phyloP scores from a whole-genome alignment of 768 basidiomycete genomes.

The Tricholoma furcatifolium region DNA sequence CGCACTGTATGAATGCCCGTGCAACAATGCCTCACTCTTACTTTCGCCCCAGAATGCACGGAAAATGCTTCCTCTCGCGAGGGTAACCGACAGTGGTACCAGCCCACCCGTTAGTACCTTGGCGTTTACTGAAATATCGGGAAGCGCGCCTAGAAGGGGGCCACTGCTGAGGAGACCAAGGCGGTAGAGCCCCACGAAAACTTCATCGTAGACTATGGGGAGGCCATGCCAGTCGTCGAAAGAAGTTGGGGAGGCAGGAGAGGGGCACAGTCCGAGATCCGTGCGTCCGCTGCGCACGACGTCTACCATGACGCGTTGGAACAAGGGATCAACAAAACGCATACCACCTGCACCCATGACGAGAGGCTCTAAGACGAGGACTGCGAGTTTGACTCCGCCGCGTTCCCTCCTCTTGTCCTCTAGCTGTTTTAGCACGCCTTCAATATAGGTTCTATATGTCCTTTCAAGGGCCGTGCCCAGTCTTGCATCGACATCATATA shows the following conservation, averaged over 20 bases:
- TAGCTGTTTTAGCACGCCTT: conserved; percentile 46
- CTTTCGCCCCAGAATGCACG: conserved; percentile 68
- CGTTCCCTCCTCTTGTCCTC: conserved; percentile 31
- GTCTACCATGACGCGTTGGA: conserved; percentile 87
- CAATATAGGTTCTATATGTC: conserved; percentile 62
- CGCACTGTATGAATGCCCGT: conserved; percentile 96
- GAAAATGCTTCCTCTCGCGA: conserved; percentile 81
- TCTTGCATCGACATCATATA: conserved; percentile 72
- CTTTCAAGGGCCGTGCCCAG: conserved; percentile 59
- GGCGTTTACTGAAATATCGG: conserved; percentile 90
- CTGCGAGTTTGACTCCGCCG: conserved; percentile 48
- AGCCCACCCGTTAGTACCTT: conserved; percentile 94
- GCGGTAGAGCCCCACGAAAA: conserved; percentile 91
- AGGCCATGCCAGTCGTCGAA: conserved; percentile 59
- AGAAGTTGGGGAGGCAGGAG: too few relatives aligned
- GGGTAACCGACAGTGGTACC: conserved; percentile 81
- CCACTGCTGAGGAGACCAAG: conserved; percentile 68
- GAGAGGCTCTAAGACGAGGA: conserved; percentile 87
- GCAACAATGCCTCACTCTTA: conserved; percentile 85
- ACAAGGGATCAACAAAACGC: conserved; percentile 96
- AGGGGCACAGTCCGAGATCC: conserved; percentile 6
- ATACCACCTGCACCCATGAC: conserved; percentile 96
- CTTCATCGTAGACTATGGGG: conserved; percentile 94
- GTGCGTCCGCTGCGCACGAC: conserved; percentile 50
- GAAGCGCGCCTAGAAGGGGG: conserved; percentile 66